Evolutionary conservation across 164 flowering plant genomes (phyloP), one percentile per base, ranked within the genome.

Genomic region (Litsea cubeba): DNA sequence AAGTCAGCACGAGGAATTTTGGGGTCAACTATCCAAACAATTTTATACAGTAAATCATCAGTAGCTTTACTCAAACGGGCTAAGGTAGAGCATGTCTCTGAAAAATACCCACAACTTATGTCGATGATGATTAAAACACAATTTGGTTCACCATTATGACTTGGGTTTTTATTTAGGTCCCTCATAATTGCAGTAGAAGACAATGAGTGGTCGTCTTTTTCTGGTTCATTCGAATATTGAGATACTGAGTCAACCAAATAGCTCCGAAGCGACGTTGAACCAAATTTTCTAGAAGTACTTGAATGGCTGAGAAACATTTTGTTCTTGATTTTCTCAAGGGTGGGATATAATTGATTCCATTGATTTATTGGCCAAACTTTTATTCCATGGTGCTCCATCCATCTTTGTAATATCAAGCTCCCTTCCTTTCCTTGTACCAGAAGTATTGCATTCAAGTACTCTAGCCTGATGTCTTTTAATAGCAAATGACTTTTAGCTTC

Each of bases 341-440:
- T 60, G 22, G 17, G 17, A 65, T 63, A 70, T 26, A 93, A 79
- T 1, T 79, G 64, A 24, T 88, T 83, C 84, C 76, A 81, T 65
- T 75, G 67, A 15, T 76, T 80, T 2, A 84, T 68, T 15, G 72
- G 81, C 18, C 77, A 71, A 0, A 88, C 89, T 78, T 83, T 86
- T 1, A 91, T 74, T 4, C 94, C 93, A 1, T 75, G 73, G 10
- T 67, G 68, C 70, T 83, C 81, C 80, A 91, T 79, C 82, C 82
- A 89, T 1, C 68, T 87, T n/a, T 77, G 71, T 1, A 77, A 23
- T 12, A 88, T 71, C 54, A 76, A 76, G 70, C 87, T 81, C 40
- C 88, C 80, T 72, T 85, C 90, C 0, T 80, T 75, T 8, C 87
- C 82, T 54, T 79, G 62, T 46, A 91, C 82, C 65, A 92, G 67